phyloP scores from a whole-genome alignment of 164 flowering plant genomes.

The Hamamelis virginiana region DNA sequence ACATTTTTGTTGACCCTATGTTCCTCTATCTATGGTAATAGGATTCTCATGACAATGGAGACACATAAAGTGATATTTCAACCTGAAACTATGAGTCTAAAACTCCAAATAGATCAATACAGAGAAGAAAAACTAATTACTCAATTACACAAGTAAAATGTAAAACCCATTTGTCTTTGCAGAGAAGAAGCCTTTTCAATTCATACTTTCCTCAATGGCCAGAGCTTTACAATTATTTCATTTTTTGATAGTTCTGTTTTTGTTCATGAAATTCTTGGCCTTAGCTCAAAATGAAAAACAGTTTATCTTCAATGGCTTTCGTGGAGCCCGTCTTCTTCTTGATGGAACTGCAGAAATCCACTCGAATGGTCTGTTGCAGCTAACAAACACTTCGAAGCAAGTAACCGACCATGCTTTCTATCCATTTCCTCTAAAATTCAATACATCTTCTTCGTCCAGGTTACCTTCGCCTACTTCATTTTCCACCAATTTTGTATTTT shows the following conservation, averaged over 20 bases:
- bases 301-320: constrained; percentile 38
- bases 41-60: too few species aligned
- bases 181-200: background rate
- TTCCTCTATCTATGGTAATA: too few species aligned
- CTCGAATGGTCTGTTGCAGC: constrained; percentile 31
- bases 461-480: constrained; percentile 5
- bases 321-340: constrained; percentile 21
- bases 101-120: too few species aligned
- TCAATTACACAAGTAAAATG: too few species aligned
- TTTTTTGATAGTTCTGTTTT: background rate
- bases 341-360: constrained; percentile 22
- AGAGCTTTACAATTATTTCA: background rate
- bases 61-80: too few species aligned
- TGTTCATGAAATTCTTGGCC: background rate
- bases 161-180: background rate
- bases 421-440: constrained; percentile 24
- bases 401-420: constrained; percentile 35
- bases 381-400: constrained; percentile 26
- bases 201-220: background rate
- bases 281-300: constrained; percentile 8
- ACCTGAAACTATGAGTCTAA: too few species aligned
- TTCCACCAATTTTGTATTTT: constrained; percentile 35
- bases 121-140: too few species aligned
- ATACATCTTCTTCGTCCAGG: constrained; percentile 9
- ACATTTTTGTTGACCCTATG: too few species aligned